These are phyloP conservation scores for Yarrowia galli DNA, from an alignment of 1,139 yeast genomes.

Conservation along the genomic window DNA sequence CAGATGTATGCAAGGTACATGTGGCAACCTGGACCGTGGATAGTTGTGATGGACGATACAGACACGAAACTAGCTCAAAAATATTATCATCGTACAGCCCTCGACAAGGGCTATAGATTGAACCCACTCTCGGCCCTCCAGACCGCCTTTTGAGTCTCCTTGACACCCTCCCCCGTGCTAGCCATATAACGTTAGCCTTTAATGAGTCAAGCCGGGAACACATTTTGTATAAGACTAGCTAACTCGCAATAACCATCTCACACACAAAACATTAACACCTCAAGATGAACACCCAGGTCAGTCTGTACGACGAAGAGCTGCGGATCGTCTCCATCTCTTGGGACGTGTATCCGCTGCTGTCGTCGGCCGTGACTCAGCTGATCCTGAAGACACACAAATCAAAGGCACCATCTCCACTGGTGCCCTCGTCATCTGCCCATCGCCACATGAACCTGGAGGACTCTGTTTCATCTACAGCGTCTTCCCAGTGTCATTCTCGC, in stretches of 20 bases:
- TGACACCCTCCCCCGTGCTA: neutral
- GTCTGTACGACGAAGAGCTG: slow-evolving; percentile 42
- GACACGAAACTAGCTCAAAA: neutral
- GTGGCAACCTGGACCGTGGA: neutral
- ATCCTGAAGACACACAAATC: slow-evolving; percentile 43
- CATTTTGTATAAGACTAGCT: slow-evolving; percentile 11
- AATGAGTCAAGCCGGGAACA: slow-evolving; percentile 31
- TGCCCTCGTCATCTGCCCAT: neutral
- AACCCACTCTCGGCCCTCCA: neutral
- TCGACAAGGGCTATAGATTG: neutral
- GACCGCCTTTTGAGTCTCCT: neutral
- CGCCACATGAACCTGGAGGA: neutral
- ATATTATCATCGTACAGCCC: too few relatives aligned
- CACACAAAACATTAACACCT: neutral
- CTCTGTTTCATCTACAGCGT: slow-evolving; percentile 17
- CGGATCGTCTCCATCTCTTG: slow-evolving; percentile 47
- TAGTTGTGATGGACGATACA: neutral
- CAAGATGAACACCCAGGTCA: slow-evolving; percentile 45
- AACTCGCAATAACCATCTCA: neutral
- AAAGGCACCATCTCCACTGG: slow-evolving; percentile 11
- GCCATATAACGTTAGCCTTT: slow-evolving; percentile 22
- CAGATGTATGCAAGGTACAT: slow-evolving; percentile 33
- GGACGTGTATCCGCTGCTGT: slow-evolving; percentile 45
- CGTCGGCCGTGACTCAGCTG: slow-evolving; percentile 47
- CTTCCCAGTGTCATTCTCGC: slow-evolving; percentile 38